Base-by-base conservation (phyloP, 2,329 filamentous ascomycete genomes). In the Alternaria gaisen region DNA sequence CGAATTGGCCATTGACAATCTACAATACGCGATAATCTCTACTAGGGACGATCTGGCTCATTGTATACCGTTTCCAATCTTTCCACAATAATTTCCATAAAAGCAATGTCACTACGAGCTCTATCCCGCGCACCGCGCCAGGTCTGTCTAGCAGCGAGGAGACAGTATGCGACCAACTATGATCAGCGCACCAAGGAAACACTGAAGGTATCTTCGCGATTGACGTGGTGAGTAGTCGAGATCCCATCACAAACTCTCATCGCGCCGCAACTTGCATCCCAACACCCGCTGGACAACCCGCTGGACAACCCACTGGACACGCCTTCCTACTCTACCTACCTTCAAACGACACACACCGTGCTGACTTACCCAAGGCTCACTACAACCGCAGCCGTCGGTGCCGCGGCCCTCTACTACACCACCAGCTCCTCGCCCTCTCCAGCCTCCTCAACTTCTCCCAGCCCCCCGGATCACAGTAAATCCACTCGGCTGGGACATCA, bases 131-230 rank as follows among this genome's bases (percentile, higher is more conserved):
- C 55, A 30, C 38, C 51, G 34, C 51, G 50, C 42, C 55, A 56
- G 56, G 32, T 51, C 50, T 51, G 50, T 51, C 53, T 44, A 56
- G 24, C 65, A 58, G 50, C 61, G 42, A 61, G 51, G 51, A 66
- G 67, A 54, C 50, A 24, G 22, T 69, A 68, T 64, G 65, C 63
- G 51, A 69, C 67, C 14, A 51, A 67, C 24, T 48, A 69, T 58
- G 65, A 69, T n/a, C 50, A 69, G 60, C 65, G 63, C 36, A 69
- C 67, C 2, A 53, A 68, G 51, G 48, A 64, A 34, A 68, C 60
- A 28, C 47, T 69, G 22, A 65, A 68, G 28, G 54, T 48, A 28
- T 69, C 67, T 3, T 69, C 65, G 40, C 53, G 60, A 57, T 59
- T 69, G 51, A 69, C 65, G 1, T 69, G 67, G 67, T 69, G 16